phyloP scores from a whole-genome alignment of 176 grass and related monocot genomes.

The Metroxylon sagu region DNA sequence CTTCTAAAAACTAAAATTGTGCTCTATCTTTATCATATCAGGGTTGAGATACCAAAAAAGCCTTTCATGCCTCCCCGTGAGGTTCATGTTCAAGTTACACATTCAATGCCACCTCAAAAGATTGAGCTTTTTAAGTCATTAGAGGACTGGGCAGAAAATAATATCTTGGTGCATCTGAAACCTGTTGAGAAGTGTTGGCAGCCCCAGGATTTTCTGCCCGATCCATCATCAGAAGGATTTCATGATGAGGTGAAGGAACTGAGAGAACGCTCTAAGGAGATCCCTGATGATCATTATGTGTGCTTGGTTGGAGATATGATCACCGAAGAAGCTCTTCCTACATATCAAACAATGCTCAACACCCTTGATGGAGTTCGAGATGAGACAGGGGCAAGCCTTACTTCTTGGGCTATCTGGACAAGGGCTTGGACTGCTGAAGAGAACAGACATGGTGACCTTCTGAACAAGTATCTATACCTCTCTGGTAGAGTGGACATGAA shows the following conservation, averaged over 20 bases:
- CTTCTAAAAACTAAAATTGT: no score
- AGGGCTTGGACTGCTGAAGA: slow-evolving; percentile 98
- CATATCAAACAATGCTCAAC: slow-evolving; percentile 97
- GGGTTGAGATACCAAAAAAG: slow-evolving; percentile 61
- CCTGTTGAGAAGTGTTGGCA: slow-evolving; percentile 98
- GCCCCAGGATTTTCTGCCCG: slow-evolving; percentile 92
- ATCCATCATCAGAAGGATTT: slow-evolving; percentile 77
- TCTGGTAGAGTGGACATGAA: slow-evolving; percentile 88
- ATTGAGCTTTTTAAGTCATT: slow-evolving; percentile 90
- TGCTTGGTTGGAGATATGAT: slow-evolving; percentile 95
- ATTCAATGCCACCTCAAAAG: slow-evolving; percentile 80
- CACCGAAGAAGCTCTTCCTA: slow-evolving; percentile 96
- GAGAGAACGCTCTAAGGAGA: slow-evolving; percentile 78
- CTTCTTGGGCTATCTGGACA: slow-evolving; percentile 87
- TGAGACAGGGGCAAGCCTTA: slow-evolving; percentile 88
- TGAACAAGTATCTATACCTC: slow-evolving; percentile 89
- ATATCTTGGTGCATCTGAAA: slow-evolving; percentile 64
- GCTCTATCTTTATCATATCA: slow-evolving; percentile 15
- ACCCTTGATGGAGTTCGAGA: slow-evolving; percentile 86
- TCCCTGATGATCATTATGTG: slow-evolving; percentile 93
- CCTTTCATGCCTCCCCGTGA: slow-evolving; percentile 59
- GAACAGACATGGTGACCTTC: slow-evolving; percentile 88
- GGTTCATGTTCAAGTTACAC: slow-evolving; percentile 89
- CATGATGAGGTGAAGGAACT: slow-evolving; percentile 85
- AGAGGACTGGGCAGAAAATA: slow-evolving; percentile 78